Conservation (phyloP, 192 early-diverging fungal genomes). For the Coemansia brasiliensis region DNA sequence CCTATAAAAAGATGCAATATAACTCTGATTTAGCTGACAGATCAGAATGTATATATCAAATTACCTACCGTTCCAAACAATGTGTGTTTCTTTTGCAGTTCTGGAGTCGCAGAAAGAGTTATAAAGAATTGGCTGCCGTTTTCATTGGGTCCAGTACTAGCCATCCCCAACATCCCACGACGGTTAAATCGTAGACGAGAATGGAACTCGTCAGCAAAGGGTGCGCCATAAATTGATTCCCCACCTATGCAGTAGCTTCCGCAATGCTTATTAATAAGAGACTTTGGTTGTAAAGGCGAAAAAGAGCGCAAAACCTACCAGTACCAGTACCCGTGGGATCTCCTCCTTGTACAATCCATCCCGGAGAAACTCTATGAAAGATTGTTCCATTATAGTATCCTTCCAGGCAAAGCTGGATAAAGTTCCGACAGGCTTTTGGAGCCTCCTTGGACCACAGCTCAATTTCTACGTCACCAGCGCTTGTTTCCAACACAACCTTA, state of each 20-base stretch:
- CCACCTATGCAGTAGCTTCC: too few relatives aligned
- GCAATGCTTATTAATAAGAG: too few relatives aligned
- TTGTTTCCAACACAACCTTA: conserved; percentile 82
- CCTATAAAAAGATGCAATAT: conserved; percentile 34
- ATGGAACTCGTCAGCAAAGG: conserved; percentile 92
- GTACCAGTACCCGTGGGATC: conserved; percentile 87
- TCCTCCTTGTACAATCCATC: conserved; percentile 92
- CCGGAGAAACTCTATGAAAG: conserved; percentile 87
- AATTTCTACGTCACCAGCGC: conserved; percentile 82
- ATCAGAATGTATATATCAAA: too few relatives aligned
- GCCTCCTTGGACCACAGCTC: conserved; percentile 95
- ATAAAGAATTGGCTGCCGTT: conserved; percentile 96
- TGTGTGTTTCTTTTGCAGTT: conserved; percentile 86
- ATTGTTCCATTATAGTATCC: conserved; percentile 87
- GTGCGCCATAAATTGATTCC: conserved; percentile 80
- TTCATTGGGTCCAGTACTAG: conserved; percentile 76
- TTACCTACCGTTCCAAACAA: conserved; percentile 82
- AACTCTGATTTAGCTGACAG: neutral
- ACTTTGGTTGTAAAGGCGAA: too few relatives aligned
- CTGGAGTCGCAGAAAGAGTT: conserved; percentile 79
- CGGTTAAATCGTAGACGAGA: conserved; percentile 85
- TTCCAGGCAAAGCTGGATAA: conserved; percentile 89
- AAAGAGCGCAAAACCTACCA: too few relatives aligned
- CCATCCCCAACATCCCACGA: conserved; percentile 87
- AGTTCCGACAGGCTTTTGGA: conserved; percentile 91